Percentiles rank a stretch among this genome's conserved stretches.
Conservation (phyloP, 2,329 filamentous ascomycete genomes). For the Sporothrix pallida region DNA sequence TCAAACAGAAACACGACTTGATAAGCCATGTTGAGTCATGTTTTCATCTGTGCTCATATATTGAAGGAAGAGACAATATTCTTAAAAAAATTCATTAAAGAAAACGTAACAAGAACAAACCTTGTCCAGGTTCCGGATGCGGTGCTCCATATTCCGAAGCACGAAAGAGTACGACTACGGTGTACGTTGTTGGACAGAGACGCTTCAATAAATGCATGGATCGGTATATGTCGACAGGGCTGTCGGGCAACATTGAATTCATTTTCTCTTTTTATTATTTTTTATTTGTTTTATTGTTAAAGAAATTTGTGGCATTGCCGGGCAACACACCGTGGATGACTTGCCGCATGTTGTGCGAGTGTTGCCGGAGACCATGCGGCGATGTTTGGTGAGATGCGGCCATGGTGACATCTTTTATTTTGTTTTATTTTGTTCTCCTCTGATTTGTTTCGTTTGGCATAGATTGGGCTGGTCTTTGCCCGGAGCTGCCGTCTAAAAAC, state of each 20-base stretch:
- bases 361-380: neutral
- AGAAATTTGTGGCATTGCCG: conserved; percentile 3
- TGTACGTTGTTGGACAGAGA: neutral
- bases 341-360: conserved; percentile 1
- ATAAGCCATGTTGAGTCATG: too few relatives aligned
- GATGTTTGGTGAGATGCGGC: neutral
- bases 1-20: too few relatives aligned
- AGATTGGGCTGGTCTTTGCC: too few relatives aligned
- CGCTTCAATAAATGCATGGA: neutral
- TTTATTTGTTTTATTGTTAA: too few relatives aligned
- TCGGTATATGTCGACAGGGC: neutral
- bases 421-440: neutral
- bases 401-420: neutral
- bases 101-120: too few relatives aligned
- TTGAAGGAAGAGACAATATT: too few relatives aligned
- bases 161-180: neutral
- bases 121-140: neutral
- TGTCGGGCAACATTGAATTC: neutral
- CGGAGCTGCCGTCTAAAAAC: neutral
- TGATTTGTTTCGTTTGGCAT: too few relatives aligned
- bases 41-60: too few relatives aligned
- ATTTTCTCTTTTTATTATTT: too few relatives aligned
- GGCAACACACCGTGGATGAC: neutral
- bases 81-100: neutral
- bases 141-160: neutral